Base-by-base conservation (phyloP, 441 rosid genomes). In the Syzygium syzygioides region DNA sequence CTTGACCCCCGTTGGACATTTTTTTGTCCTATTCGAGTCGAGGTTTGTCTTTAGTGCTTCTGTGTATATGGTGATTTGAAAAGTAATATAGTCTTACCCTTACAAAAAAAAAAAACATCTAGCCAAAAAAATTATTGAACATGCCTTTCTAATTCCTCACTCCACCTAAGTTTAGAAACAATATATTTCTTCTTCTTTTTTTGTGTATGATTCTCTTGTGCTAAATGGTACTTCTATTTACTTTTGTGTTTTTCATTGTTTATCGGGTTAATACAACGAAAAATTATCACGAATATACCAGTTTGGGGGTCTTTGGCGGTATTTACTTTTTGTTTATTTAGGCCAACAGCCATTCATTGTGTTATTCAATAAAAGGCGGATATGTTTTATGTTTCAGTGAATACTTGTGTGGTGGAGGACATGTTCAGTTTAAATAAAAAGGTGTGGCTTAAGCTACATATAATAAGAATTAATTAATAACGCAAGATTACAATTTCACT, bases 221-320 rank as follows among this genome's bases (percentile, higher is more conserved):
- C 45, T 66, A 66, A 66, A 66, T 18, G 45, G 25, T 9, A 66
- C 37, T 32, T 66, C 11, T 9, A 66, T 32, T 66, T 32, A 15
- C 79, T 32, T 37, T 32, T 32, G 26, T 32, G 79, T 66, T 66
- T 2, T 62, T 32, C 32, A 9, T 68, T 68, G 20, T 19, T 71
- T 26, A 53, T 45, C 0, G 9, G 9, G 0, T 45, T 45, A 45
- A 45, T 7, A 45, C 9, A 9, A 45, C 9, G 48, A 45, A 45
- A 45, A 45, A 7, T 45, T 45, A 1, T 45, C 1, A 45, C 2
- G 1, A 0, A 7, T 7, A 2, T 7, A 45, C 9, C 2, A 1
- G 48, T 45, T 45, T 45, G 48, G 48, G 7, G 10, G 9, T 45
- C 7, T 45, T 45, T 45, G 9, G 48, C 9, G 48, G 1, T 45